These are phyloP conservation scores for Heimioporus sp. DNA, from an alignment of 768 basidiomycete genomes.

Conservation along the genomic window DNA sequence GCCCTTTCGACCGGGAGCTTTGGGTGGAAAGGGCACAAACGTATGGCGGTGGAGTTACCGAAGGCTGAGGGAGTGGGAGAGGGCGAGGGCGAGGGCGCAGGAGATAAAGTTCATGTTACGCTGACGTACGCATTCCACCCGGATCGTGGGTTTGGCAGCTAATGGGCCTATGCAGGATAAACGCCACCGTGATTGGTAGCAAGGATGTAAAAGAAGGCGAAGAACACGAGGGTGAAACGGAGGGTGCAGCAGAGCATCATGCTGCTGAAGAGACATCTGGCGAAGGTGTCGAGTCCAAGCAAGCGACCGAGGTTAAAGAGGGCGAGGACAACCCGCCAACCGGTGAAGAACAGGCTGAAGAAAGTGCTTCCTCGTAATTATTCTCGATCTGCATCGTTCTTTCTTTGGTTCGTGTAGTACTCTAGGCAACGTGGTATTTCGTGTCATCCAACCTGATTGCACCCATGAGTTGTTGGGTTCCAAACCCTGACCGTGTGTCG, in stretches of 20 bases:
- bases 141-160: background rate
- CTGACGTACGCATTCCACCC: slow-evolving; percentile 54
- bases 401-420: slow-evolving; percentile 1
- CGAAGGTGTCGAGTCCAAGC: slow-evolving; percentile 23
- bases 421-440: background rate
- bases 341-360: slow-evolving; percentile 17
- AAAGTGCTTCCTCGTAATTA: slow-evolving; percentile 13
- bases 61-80: slow-evolving; percentile 44
- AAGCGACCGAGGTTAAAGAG: slow-evolving; percentile 21
- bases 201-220: slow-evolving; percentile 48
- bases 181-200: slow-evolving; percentile 73
- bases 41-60: slow-evolving; percentile 62
- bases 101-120: slow-evolving; percentile 72
- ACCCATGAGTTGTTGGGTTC: no score
- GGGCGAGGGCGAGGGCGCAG: slow-evolving; percentile 55
- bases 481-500: no score
- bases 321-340: slow-evolving; percentile 18
- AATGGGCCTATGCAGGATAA: slow-evolving; percentile 48
- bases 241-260: slow-evolving; percentile 17
- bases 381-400: slow-evolving; percentile 3
- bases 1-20: slow-evolving; percentile 75
- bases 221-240: slow-evolving; percentile 35
- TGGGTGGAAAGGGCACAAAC: slow-evolving; percentile 81
- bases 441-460: no score
- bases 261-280: slow-evolving; percentile 26